Evolutionary conservation across 2,329 filamentous ascomycete genomes (phyloP).

Genomic region (Colletotrichum eremochloae): DNA sequence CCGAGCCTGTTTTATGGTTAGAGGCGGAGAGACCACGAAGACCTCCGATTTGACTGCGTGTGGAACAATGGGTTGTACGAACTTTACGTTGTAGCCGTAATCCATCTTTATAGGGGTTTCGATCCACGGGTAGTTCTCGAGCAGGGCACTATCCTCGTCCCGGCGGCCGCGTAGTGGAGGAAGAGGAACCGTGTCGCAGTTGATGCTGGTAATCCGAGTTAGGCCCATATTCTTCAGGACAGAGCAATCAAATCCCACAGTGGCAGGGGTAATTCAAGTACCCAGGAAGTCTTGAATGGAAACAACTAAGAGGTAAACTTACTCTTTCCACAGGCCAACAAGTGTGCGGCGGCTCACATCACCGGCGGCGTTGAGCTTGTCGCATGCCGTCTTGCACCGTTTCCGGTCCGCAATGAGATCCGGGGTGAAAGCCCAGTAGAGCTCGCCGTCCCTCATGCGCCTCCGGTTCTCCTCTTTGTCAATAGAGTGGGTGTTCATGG

Average conservation of each 20-base stretch:
- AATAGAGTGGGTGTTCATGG: constrained; percentile 46
- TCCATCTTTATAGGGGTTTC: constrained; percentile 79
- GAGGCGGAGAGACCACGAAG: neutral
- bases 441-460: constrained; percentile 75
- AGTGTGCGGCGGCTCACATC: constrained; percentile 71
- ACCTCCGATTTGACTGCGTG: neutral
- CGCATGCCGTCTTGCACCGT: constrained; percentile 72
- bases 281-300: neutral
- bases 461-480: constrained; percentile 62
- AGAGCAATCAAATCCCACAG: neutral
- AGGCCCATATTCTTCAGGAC: constrained; percentile 9
- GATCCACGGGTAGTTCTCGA: constrained; percentile 76
- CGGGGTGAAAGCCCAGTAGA: constrained; percentile 81
- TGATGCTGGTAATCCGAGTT: constrained; percentile 62
- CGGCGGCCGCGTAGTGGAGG: constrained; percentile 69
- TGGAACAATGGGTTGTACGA: constrained; percentile 36
- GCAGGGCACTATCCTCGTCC: constrained; percentile 74
- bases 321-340: constrained; percentile 80
- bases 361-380: constrained; percentile 73
- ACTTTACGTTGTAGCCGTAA: constrained; percentile 81
- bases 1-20: constrained; percentile 65
- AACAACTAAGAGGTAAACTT: constrained; percentile 51
- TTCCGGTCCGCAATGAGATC: constrained; percentile 73
- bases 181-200: constrained; percentile 72
- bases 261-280: neutral